A percentile compares a stretch with the other conserved stretches of the same genome.
Evolutionary conservation across 768 basidiomycete genomes (phyloP).

Genomic region (Psilocybe subaeruginosa): DNA sequence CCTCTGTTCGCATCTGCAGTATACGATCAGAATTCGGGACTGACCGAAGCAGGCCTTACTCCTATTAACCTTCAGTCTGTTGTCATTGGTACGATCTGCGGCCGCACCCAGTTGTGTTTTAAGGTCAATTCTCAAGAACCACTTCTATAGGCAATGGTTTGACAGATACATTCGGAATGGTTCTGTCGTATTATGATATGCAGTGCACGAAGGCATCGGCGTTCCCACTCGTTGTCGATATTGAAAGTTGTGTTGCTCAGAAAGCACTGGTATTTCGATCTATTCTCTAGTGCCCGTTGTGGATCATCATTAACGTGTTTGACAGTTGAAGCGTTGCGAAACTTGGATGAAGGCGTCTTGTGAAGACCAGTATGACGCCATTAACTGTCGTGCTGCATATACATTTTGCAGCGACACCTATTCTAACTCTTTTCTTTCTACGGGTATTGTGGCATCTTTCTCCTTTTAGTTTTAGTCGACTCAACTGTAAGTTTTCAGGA

Average conservation of each 20-base stretch:
- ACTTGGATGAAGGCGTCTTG: conserved; percentile 58
- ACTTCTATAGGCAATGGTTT: conserved; percentile 56
- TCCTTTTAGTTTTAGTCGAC: background rate
- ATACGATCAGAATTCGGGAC: conserved; percentile 67
- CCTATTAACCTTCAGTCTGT: conserved; percentile 69
- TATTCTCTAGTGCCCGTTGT: background rate
- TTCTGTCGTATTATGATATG: conserved; percentile 48
- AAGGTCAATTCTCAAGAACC: background rate
- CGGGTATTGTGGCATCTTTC: conserved; percentile 33
- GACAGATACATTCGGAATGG: conserved; percentile 55
- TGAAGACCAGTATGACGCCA: conserved; percentile 63
- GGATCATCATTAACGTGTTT: background rate
- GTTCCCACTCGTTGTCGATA: conserved; percentile 46
- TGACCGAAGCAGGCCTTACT: conserved; percentile 55
- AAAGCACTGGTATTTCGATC: conserved; percentile 52
- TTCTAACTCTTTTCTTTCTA: conserved; percentile 39
- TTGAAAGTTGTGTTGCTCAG: conserved; percentile 55
- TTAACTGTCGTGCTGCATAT: conserved; percentile 65
- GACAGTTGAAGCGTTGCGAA: conserved; percentile 66
- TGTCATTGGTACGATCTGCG: conserved; percentile 60
- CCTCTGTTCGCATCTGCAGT: conserved; percentile 79
- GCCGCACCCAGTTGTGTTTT: no score
- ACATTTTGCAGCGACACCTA: conserved; percentile 61
- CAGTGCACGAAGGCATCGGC: conserved; percentile 53
- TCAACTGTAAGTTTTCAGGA: conserved; percentile 23